phyloP scores from a whole-genome alignment of 768 basidiomycete genomes.

The Naganishia vishniacii region DNA sequence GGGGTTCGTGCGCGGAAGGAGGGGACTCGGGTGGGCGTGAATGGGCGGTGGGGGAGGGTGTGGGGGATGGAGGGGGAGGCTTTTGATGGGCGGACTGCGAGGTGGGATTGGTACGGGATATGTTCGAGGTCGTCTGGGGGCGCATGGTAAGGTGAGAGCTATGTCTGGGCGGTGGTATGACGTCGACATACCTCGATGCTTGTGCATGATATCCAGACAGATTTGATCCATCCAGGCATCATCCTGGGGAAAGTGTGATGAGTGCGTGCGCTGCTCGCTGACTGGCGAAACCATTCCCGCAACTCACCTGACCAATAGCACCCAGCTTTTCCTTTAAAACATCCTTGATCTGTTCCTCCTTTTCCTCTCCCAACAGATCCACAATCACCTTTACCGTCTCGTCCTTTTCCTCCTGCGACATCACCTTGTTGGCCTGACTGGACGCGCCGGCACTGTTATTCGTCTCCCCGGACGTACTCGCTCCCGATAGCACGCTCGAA shows the following conservation, averaged over 20 bases:
- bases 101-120: constrained; percentile 45
- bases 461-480: constrained; percentile 30
- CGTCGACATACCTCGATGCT: constrained; percentile 76
- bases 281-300: constrained; percentile 58
- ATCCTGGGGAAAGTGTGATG: constrained; percentile 32
- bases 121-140: constrained; percentile 41
- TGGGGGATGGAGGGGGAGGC: constrained; percentile 72
- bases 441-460: not conserved
- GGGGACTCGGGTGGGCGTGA: constrained; percentile 46
- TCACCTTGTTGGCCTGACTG: constrained; percentile 6
- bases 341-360: constrained; percentile 76
- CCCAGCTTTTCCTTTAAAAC: constrained; percentile 66
- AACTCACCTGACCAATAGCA: constrained; percentile 50
- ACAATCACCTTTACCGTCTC: constrained; percentile 68
- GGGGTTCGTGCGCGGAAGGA: constrained; percentile 44
- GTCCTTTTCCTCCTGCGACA: constrained; percentile 52
- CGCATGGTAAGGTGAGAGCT: constrained; percentile 56
- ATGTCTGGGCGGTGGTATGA: constrained; percentile 62
- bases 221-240: constrained; percentile 62
- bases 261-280: constrained; percentile 18
- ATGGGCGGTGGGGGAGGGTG: constrained; percentile 58
- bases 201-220: constrained; percentile 92
- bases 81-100: constrained; percentile 49
- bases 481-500: not conserved
- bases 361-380: constrained; percentile 67